Conservation (phyloP, 345 rosid genomes). For the Leavenworthia alabamica region DNA sequence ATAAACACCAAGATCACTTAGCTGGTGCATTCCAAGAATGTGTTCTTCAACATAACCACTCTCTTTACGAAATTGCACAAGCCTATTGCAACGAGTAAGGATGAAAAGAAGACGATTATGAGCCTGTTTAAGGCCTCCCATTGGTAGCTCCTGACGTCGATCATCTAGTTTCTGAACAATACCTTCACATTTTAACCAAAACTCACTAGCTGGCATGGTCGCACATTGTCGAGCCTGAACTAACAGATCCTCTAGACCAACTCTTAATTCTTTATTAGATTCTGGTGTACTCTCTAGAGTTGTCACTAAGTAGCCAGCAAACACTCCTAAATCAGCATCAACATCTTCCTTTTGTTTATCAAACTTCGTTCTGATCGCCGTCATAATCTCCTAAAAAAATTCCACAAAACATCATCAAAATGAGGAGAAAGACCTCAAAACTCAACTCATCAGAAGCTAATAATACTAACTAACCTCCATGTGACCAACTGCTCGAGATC, state of each 20-base stretch:
- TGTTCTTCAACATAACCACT: slow-evolving; percentile 71
- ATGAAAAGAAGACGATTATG: slow-evolving; percentile 86
- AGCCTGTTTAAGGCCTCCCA: slow-evolving; percentile 87
- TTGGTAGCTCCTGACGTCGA: slow-evolving; percentile 81
- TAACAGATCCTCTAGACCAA: slow-evolving; percentile 76
- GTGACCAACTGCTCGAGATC: slow-evolving; percentile 76
- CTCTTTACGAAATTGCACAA: slow-evolving; percentile 95
- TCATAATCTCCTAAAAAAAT: slow-evolving; percentile 63
- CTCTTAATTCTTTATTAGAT: slow-evolving; percentile 64
- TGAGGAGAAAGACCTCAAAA: neutral
- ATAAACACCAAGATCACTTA: slow-evolving; percentile 92
- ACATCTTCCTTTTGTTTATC: slow-evolving; percentile 90
- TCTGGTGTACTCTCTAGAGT: slow-evolving; percentile 63
- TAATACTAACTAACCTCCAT: slow-evolving; percentile 57
- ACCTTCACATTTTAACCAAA: slow-evolving; percentile 80
- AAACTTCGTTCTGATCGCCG: slow-evolving; percentile 74
- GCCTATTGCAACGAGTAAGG: slow-evolving; percentile 90
- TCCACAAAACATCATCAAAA: neutral
- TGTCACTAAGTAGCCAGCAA: slow-evolving; percentile 82
- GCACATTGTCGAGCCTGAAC: slow-evolving; percentile 68
- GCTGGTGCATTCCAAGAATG: slow-evolving; percentile 73
- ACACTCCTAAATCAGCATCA: slow-evolving; percentile 74
- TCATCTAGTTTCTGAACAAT: slow-evolving; percentile 88
- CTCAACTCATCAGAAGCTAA: neutral
- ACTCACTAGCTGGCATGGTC: slow-evolving; percentile 74